phyloP scores from a whole-genome alignment of 768 basidiomycete genomes.

The Cyclocybe cylindracea region DNA sequence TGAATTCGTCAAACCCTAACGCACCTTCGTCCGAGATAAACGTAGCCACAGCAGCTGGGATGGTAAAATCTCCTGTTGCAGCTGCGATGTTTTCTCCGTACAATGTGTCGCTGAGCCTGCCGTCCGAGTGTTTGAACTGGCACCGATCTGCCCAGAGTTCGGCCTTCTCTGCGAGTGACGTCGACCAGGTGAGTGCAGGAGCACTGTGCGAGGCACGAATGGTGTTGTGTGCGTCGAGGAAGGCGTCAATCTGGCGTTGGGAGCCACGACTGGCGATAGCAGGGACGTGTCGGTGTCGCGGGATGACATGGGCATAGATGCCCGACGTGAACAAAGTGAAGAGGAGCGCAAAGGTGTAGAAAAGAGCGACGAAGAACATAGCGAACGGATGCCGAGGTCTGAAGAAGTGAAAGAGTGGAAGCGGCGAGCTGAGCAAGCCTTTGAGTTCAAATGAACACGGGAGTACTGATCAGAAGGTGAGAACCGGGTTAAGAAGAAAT shows the following conservation, averaged over 20 bases:
- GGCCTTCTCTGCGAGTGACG: slow-evolving; percentile 45
- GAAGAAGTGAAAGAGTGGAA: slow-evolving; percentile 42
- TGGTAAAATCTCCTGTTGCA: slow-evolving; percentile 48
- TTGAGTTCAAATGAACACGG: slow-evolving; percentile 11
- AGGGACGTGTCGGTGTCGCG: slow-evolving; percentile 6
- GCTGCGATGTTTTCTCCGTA: slow-evolving; percentile 61
- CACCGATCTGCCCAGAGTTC: slow-evolving; percentile 53
- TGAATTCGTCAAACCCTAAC: slow-evolving; percentile 11
- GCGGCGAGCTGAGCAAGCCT: slow-evolving; percentile 34
- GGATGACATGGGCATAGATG: slow-evolving; percentile 16
- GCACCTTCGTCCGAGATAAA: slow-evolving; percentile 53
- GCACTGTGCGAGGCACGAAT: slow-evolving; percentile 46
- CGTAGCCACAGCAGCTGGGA: slow-evolving; percentile 40
- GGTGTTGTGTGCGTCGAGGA: slow-evolving; percentile 49
- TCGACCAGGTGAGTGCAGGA: slow-evolving; percentile 48
- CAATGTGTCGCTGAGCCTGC: slow-evolving; percentile 37
- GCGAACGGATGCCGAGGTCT: slow-evolving; percentile 6
- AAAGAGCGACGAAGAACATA: slow-evolving; percentile 31
- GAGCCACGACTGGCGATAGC: slow-evolving; percentile 22
- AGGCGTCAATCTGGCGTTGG: slow-evolving; percentile 26
- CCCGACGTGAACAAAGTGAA: slow-evolving; percentile 11
- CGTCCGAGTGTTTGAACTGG: slow-evolving; percentile 46
- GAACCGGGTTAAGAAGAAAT: not conserved
- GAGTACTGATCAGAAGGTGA: slow-evolving; percentile 13
- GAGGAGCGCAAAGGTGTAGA: slow-evolving; percentile 23